Base-by-base conservation (phyloP, 495 filamentous ascomycete species). In the Tuber borchii region DNA sequence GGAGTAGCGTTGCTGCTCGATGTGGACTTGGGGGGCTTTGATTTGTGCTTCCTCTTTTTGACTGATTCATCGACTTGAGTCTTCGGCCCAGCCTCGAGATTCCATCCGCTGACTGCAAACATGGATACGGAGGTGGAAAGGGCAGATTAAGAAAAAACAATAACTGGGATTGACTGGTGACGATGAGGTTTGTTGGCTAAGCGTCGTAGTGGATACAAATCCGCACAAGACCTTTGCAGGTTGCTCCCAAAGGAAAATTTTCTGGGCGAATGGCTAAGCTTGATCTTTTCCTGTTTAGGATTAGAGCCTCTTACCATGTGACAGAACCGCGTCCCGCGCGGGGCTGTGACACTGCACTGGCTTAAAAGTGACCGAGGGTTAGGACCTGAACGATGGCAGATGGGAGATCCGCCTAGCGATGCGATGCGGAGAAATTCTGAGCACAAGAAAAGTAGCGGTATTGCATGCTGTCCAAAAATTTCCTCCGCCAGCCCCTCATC, bases 101-200 rank as follows among this genome's bases (percentile, higher is more conserved):
- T 91, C 92, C 94, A 97, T 77, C 95, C 95, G 78, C 92, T 92
- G 73, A 97, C 94, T 7, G 94, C 90, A 83, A 99, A 99, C 95
- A 99, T 97, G 77, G 51, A 85, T 77, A 72, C 43, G 10, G 65
- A 34, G 7, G 4, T 43, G n/a, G 22, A 31, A 5, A 22, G 70
- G 14, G 17, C 51, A 73, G 70, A 75, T 69, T 69, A 56, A 14
- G 71, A 19, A 43, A 9, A 75, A 26, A 31, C 12, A 61, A 44
- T 17, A 56, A 56, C 75, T 56, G 71, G 46, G 73, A 65, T 74
- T 71, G 40, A 73, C 61, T 72, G 42, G 42, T 75, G 70, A 46
- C 42, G 70, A 68, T 71, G 42, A 45, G 71, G 40, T n/a, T 72
- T 72, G 45, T 72, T 37, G 39, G 42, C 42, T 42, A 5, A 19